Percentiles rank a stretch among this genome's conserved stretches.
Evolutionary conservation across 176 grass and related monocot genomes (phyloP).

Genomic region (Cocos nucifera): DNA sequence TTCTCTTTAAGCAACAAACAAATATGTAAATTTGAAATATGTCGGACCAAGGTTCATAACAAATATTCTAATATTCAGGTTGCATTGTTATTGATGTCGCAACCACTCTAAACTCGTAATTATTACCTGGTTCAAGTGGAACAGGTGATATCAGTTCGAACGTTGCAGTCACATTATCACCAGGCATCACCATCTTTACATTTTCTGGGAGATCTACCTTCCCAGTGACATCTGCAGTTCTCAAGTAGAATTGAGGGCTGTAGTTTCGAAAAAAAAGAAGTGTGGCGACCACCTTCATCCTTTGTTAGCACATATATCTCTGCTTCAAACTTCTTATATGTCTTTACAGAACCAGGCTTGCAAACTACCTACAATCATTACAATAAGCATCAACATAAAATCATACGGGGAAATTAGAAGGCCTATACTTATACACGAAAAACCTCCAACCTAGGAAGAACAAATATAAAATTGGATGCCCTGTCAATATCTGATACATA

Average conservation of each 20-base stretch:
- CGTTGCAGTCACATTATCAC: slow-evolving; percentile 83
- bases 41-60: no score
- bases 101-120: neutral
- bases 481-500: no score
- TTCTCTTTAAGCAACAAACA: no score
- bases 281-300: slow-evolving; percentile 95
- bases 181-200: slow-evolving; percentile 87
- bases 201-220: slow-evolving; percentile 57
- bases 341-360: slow-evolving; percentile 76
- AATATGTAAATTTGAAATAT: no score
- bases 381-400: neutral
- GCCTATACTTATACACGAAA: no score
- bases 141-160: slow-evolving; percentile 79
- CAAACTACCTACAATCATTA: slow-evolving; percentile 57
- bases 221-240: slow-evolving; percentile 88
- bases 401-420: no score
- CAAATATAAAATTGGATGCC: no score
- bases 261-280: slow-evolving; percentile 71
- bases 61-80: no score
- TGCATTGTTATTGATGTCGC: no score
- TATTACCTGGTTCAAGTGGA: slow-evolving; percentile 82
- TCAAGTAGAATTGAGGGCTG: slow-evolving; percentile 90
- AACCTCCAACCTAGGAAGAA: no score
- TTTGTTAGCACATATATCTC: slow-evolving; percentile 86
- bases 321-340: slow-evolving; percentile 77